A percentile compares a stretch with the other conserved stretches of the same genome.
phyloP scores from a whole-genome alignment of 257 asterid genomes.

The Solanum acaule region DNA sequence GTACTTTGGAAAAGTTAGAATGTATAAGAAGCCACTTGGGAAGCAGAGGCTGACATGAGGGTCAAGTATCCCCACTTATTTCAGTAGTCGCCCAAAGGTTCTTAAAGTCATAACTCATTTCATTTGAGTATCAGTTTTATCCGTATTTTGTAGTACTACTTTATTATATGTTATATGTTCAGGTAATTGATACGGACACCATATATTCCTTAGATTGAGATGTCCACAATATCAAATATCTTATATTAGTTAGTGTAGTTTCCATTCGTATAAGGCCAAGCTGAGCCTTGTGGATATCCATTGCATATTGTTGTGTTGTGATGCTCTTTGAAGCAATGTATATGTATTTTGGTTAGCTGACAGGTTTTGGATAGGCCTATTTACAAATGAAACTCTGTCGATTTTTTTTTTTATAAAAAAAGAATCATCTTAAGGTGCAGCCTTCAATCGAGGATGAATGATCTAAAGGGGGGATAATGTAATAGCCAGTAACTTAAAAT shows the following conservation, averaged over 20 bases:
- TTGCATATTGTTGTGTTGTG: neutral
- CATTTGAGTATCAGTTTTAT: neutral
- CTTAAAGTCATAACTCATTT: neutral
- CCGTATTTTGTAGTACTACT: neutral
- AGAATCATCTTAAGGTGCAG: neutral
- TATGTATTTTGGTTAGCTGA: neutral
- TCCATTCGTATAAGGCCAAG: neutral
- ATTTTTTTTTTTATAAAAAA: too few species aligned
- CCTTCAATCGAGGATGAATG: neutral
- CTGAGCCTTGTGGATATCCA: neutral
- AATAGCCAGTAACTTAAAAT: neutral
- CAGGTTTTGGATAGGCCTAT: neutral
- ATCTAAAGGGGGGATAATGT: neutral
- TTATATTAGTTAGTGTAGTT: neutral
- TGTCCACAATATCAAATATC: neutral
- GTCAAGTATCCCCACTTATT: too few species aligned
- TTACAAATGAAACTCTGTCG: neutral
- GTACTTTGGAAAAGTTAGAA: neutral
- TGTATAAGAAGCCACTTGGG: neutral
- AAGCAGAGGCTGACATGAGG: neutral
- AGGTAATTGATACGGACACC: neutral
- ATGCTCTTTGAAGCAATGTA: neutral
- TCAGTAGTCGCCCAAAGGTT: neutral
- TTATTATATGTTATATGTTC: neutral
- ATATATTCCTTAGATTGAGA: neutral